These are phyloP conservation scores for Rosa hybrid DNA, from an alignment of 331 rosid genomes.

Conservation along the genomic window DNA sequence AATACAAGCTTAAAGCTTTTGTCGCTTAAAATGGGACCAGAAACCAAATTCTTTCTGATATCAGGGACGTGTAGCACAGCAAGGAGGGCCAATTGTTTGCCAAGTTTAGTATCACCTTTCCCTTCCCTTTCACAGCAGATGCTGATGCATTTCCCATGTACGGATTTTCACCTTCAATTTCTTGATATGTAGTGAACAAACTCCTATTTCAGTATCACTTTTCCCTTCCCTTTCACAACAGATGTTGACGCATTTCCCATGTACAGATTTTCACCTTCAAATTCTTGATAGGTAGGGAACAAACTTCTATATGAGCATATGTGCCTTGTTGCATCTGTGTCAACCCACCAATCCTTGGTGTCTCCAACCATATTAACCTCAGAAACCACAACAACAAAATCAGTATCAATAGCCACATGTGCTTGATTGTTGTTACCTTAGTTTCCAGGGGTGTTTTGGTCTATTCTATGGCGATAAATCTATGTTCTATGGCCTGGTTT, in stretches of 20 bases:
- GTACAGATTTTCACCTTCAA: neutral
- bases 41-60: neutral
- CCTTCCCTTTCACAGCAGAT: neutral
- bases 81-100: neutral
- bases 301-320: neutral
- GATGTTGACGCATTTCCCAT: neutral
- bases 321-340: neutral
- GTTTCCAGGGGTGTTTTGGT: too few species aligned
- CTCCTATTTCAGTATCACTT: neutral
- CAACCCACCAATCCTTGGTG: neutral
- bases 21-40: neutral
- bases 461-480: too few species aligned
- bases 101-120: neutral
- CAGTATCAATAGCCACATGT: too few species aligned
- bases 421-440: too few species aligned
- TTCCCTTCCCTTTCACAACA: neutral
- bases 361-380: neutral
- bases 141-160: neutral
- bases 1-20: neutral
- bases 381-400: neutral
- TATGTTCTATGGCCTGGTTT: too few species aligned
- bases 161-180: neutral
- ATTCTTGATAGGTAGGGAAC: neutral
- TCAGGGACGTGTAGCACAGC: neutral
- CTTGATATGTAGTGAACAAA: neutral